phyloP scores from a whole-genome alignment of 2,329 filamentous ascomycete species.

The Aaosphaeria arxii region DNA sequence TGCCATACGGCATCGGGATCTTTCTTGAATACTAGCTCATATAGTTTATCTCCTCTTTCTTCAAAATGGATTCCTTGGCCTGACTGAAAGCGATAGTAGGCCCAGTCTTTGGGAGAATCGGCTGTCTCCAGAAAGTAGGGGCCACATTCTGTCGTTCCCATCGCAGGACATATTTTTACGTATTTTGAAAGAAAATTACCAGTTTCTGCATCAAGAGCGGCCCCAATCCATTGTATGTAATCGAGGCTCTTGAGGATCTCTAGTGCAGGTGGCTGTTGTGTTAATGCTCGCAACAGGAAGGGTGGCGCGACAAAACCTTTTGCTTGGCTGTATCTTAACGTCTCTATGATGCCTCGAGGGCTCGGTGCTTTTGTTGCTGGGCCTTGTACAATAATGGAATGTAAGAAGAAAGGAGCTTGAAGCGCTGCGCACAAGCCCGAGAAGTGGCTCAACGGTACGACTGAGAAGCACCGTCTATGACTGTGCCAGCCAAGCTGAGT shows the following conservation, averaged over 20 bases:
- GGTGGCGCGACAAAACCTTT: conserved; percentile 4
- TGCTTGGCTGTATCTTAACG: conserved; percentile 1
- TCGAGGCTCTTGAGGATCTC: conserved; percentile 3
- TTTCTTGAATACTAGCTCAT: conserved; percentile 9
- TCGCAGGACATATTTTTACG: conserved; percentile 3
- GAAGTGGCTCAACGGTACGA: conserved; percentile 2
- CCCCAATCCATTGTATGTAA: conserved; percentile 9
- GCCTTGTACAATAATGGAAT: conserved; percentile 3
- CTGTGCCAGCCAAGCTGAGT: conserved; percentile 4
- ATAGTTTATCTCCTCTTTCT: conserved; percentile 1
- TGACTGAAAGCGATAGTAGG: conserved; percentile 10
- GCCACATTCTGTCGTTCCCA: conserved; percentile 13
- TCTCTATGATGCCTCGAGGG: background rate
- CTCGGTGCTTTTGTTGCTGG: background rate
- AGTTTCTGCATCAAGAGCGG: conserved; percentile 1
- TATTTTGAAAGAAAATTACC: conserved; percentile 3
- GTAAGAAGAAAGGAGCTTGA: conserved; percentile 6
- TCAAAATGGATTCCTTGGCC: conserved; percentile 9
- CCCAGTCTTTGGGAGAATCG: conserved; percentile 8
- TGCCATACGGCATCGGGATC: conserved; percentile 10
- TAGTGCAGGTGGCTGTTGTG: conserved; percentile 2
- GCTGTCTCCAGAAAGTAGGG: conserved; percentile 5
- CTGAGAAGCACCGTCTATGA: background rate
- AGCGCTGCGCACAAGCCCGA: conserved; percentile 8
- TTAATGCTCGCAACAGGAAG: conserved; percentile 4